A percentile compares a stretch with the other conserved stretches of the same genome.
Conservation (phyloP, 345 rosid genomes). For the Gossypium stocksii region DNA sequence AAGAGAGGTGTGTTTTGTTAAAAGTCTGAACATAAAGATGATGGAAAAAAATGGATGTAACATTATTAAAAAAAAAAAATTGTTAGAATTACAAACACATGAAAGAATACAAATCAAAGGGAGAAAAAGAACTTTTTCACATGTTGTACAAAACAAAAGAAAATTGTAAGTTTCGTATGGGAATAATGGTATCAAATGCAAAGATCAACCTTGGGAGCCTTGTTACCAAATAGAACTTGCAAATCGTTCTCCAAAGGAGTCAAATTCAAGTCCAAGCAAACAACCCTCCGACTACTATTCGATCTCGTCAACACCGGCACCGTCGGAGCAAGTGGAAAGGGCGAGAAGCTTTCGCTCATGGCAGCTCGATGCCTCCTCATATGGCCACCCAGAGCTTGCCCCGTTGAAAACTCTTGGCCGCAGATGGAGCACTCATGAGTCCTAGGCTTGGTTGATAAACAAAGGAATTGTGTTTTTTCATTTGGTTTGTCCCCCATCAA, state of each 20-base stretch:
- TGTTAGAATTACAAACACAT: not conserved
- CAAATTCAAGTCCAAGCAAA: constrained; percentile 62
- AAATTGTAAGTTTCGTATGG: not conserved
- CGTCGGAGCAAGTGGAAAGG: constrained; percentile 14
- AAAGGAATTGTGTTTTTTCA: not conserved
- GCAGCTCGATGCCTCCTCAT: constrained; percentile 60
- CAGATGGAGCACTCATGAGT: constrained; percentile 56
- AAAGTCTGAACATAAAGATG: no score
- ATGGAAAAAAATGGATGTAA: no score
- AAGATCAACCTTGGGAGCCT: constrained; percentile 48
- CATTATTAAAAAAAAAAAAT: no score
- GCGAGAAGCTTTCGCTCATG: constrained; percentile 15
- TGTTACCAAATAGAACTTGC: constrained; percentile 45
- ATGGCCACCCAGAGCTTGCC: constrained; percentile 81
- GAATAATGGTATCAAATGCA: constrained; percentile 20
- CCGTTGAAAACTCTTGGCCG: constrained; percentile 50
- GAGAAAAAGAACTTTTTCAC: no score
- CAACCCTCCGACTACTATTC: constrained; percentile 44
- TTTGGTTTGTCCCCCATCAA: constrained; percentile 8
- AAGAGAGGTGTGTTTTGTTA: no score
- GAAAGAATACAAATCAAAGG: not conserved
- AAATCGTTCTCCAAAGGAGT: constrained; percentile 81
- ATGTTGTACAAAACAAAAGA: not conserved
- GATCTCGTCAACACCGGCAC: constrained; percentile 52
- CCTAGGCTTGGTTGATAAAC: constrained; percentile 22